Evolutionary conservation across 2,329 filamentous ascomycete genomes (phyloP).

Genomic region (Colletotrichum lupini): DNA sequence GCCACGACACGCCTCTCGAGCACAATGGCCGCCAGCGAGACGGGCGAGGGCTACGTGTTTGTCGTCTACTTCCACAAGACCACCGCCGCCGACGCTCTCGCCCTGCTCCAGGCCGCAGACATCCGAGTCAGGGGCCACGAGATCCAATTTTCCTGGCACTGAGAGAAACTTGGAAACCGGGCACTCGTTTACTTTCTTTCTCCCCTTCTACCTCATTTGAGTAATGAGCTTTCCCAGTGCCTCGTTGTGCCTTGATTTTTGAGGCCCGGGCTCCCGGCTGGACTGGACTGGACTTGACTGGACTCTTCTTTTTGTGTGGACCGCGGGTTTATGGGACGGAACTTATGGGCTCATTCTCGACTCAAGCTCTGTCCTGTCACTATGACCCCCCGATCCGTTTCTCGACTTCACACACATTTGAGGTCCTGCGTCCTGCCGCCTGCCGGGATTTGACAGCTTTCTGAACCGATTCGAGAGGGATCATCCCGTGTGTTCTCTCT

Average conservation of each 20-base stretch:
- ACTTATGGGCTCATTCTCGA: neutral
- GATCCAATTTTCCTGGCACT: constrained; percentile 33
- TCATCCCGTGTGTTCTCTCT: constrained; percentile 5
- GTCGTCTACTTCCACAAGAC: constrained; percentile 35
- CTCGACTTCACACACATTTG: neutral
- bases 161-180: neutral
- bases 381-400: neutral
- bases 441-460: neutral
- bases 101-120: constrained; percentile 26
- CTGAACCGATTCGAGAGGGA: constrained; percentile 1
- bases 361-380: neutral
- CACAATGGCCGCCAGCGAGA: constrained; percentile 29
- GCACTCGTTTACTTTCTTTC: neutral
- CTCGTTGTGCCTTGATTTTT: neutral
- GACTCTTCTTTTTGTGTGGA: neutral
- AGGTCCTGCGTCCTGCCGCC: neutral
- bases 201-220: neutral
- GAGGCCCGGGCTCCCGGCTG: neutral
- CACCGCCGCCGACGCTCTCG: constrained; percentile 28
- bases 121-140: constrained; percentile 31
- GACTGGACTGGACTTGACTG: neutral
- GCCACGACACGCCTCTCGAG: constrained; percentile 30
- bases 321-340: neutral
- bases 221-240: neutral
- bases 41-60: constrained; percentile 14